Evolutionary conservation across 176 grass and related monocot species (phyloP), one percentile per base, ranked within the genome.

Genomic region (Ampelocalamus luodianensis): DNA sequence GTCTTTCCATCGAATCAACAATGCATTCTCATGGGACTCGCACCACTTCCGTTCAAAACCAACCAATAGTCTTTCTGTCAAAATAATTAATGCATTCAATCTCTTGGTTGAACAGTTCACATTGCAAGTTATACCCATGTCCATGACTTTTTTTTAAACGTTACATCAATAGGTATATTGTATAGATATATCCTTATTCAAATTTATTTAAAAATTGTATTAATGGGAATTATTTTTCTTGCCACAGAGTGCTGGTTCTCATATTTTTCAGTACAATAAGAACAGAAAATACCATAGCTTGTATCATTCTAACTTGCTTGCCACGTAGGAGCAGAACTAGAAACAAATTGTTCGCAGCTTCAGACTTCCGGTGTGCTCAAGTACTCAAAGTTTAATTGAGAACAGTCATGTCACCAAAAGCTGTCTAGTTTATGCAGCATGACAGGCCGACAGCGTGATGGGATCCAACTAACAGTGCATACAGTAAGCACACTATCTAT

Each of bases 251-350:
- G 27, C 5, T 36, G 13, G 65, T 65, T 82, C 6, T 54, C 6
- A 40, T 71, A n/a, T 43, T 74, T 80, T 72, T 49, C 74, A 45
- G 60, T 65, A 76, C 34, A 84, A 29, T 18, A 39, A 39, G 9
- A 85, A 85, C 39, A 59, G 7, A 39, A 58, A 23, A 78, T 66
- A 51, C 5, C 26, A 20, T 65, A 64, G 15, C 15, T 29, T 63
- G 14, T 46, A 32, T 20, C 18, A 78, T 42, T 77, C 61, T 61
- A 43, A 61, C 55, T 26, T 44, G 12, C 24, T 29, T 67, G 10
- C 4, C n/a, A 22, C 46, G 29, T 59, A 56, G 65, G 34, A 81
- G 16, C 29, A 51, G 6, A 69, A 55, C 64, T 40, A 81, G 34
- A 60, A 58, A 66, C 8, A 77, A 45, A 10, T 12, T 66, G 34